phyloP scores from a whole-genome alignment of 345 rosid species.

The Rhodamnia argentea region DNA sequence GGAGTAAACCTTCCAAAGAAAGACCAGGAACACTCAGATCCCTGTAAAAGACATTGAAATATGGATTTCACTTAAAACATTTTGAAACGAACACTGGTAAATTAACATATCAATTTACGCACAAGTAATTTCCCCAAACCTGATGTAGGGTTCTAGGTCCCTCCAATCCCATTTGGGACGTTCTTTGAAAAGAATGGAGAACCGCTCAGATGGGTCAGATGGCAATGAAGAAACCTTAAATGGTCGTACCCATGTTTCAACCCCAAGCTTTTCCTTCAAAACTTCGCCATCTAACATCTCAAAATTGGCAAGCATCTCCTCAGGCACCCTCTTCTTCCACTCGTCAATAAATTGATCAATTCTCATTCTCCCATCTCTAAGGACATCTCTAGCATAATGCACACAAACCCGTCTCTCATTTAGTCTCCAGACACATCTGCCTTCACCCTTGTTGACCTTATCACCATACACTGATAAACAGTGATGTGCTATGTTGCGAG shows the following conservation, averaged over 20 bases:
- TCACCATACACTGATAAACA: constrained; percentile 53
- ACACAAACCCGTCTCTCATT: constrained; percentile 61
- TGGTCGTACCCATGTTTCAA: constrained; percentile 57
- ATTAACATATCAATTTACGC: background rate
- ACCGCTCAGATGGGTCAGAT: constrained; percentile 63
- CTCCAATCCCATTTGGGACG: constrained; percentile 84
- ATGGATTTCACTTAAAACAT: background rate
- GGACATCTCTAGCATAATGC: constrained; percentile 60
- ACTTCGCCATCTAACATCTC: constrained; percentile 88
- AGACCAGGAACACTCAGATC: constrained; percentile 79
- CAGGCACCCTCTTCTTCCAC: constrained; percentile 59
- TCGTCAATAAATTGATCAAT: constrained; percentile 55
- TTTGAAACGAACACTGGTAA: background rate
- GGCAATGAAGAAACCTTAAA: constrained; percentile 68
- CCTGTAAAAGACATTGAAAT: constrained; percentile 24
- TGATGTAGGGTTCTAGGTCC: constrained; percentile 79
- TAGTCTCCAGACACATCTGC: constrained; percentile 39
- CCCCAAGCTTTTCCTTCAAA: constrained; percentile 73
- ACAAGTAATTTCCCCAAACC: constrained; percentile 18
- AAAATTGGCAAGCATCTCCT: constrained; percentile 50
- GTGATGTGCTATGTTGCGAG: constrained; percentile 38
- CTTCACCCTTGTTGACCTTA: constrained; percentile 22
- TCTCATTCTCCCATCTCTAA: constrained; percentile 56
- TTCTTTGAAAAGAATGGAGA: constrained; percentile 53
- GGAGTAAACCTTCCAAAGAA: constrained; percentile 74